Conservation (phyloP, 345 rosid species). For the Hypericum perforatum region DNA sequence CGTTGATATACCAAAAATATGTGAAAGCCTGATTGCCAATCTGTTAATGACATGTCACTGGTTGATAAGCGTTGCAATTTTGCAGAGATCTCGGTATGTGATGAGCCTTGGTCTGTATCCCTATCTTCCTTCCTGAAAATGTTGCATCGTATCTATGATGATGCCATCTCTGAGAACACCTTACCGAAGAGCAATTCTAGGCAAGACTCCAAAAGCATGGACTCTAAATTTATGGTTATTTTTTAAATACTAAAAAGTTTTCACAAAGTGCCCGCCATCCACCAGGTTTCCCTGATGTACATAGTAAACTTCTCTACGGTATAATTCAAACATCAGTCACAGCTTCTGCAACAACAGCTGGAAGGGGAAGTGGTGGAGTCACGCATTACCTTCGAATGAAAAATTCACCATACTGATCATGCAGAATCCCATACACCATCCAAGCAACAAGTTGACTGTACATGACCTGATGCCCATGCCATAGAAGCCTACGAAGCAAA, state of each 20-base stretch:
- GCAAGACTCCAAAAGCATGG: too few species aligned
- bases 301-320: too few species aligned
- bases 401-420: slow-evolving; percentile 89
- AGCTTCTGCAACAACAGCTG: not conserved
- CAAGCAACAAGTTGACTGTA: slow-evolving; percentile 91
- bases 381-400: slow-evolving; percentile 59
- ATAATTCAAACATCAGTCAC: not conserved
- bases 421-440: slow-evolving; percentile 97
- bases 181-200: too few species aligned
- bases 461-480: slow-evolving; percentile 98
- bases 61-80: slow-evolving; percentile 59
- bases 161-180: too few species aligned
- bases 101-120: slow-evolving; percentile 47
- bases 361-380: not conserved
- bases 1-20: slow-evolving; percentile 54
- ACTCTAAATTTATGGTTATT: too few species aligned
- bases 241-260: too few species aligned
- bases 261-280: too few species aligned
- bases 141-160: too few species aligned
- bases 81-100: slow-evolving; percentile 49
- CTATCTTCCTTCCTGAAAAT: slow-evolving; percentile 69
- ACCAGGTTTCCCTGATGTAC: too few species aligned
- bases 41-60: slow-evolving; percentile 69
- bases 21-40: slow-evolving; percentile 96
- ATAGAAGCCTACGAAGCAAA: slow-evolving; percentile 57